Evolutionary conservation across 164 flowering plant species (phyloP).

Genomic region (Piper longum): DNA sequence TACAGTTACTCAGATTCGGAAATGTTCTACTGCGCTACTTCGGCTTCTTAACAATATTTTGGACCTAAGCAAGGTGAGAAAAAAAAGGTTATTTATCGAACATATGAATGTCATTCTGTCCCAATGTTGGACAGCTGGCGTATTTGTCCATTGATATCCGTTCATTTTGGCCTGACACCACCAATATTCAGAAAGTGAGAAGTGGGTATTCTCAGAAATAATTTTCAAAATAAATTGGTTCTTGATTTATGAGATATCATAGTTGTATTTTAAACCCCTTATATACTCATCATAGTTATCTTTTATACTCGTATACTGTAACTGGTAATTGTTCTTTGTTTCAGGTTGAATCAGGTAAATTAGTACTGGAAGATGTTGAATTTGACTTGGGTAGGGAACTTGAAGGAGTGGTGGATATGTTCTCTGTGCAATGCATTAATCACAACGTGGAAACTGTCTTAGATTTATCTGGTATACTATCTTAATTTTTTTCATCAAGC

Average conservation of each 20-base stretch:
- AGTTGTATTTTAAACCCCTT: too few species aligned
- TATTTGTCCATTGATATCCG: too few species aligned
- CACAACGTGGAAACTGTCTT: slow-evolving; percentile 73
- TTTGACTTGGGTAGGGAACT: slow-evolving; percentile 89
- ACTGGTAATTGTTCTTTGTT: not conserved
- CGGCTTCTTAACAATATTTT: slow-evolving; percentile 92
- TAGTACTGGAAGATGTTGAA: slow-evolving; percentile 85
- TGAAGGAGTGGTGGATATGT: slow-evolving; percentile 93
- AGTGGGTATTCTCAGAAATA: not conserved
- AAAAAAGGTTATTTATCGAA: not conserved
- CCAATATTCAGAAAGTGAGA: not conserved
- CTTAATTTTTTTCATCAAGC: not conserved
- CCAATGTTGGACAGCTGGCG: too few species aligned
- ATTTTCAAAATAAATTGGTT: not conserved
- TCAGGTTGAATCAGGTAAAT: slow-evolving; percentile 95
- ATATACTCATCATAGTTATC: too few species aligned
- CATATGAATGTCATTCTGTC: too few species aligned
- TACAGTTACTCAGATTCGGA: slow-evolving; percentile 78
- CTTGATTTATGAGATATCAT: too few species aligned
- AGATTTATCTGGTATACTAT: slow-evolving; percentile 67
- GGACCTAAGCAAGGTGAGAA: slow-evolving; percentile 87
- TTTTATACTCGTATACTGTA: too few species aligned
- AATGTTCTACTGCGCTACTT: slow-evolving; percentile 85
- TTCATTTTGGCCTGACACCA: too few species aligned
- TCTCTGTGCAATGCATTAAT: slow-evolving; percentile 87